phyloP scores from a whole-genome alignment of 805 yeast species.

The Hemisphaericaspora nanyangensis region DNA sequence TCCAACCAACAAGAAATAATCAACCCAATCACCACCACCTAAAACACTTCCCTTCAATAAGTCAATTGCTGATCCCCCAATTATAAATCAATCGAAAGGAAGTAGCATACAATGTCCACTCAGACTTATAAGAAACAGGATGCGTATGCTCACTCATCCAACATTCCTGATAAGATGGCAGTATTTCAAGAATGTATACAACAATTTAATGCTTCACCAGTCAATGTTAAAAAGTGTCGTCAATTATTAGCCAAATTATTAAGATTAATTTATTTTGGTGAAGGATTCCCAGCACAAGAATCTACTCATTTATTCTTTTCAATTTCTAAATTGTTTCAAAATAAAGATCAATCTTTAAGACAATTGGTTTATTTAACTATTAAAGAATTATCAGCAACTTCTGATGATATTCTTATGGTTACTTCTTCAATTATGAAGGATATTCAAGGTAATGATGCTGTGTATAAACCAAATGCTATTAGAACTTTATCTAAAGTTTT shows the following conservation, averaged over 20 bases:
- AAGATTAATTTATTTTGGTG: slow-evolving; percentile 81
- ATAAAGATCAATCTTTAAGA: slow-evolving; percentile 79
- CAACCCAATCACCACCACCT: too few species aligned
- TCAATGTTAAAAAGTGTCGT: slow-evolving; percentile 85
- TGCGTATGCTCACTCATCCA: slow-evolving; percentile 52
- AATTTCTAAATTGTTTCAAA: slow-evolving; percentile 91
- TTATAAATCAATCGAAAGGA: too few species aligned
- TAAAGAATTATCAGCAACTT: slow-evolving; percentile 79
- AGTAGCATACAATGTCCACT: slow-evolving; percentile 91
- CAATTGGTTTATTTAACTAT: slow-evolving; percentile 92
- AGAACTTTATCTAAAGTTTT: slow-evolving; percentile 86
- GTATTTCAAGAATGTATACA: slow-evolving; percentile 93
- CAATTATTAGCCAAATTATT: slow-evolving; percentile 74
- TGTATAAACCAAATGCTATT: slow-evolving; percentile 92
- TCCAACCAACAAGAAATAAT: too few species aligned
- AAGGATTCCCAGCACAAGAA: slow-evolving; percentile 80
- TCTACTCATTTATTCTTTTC: slow-evolving; percentile 92
- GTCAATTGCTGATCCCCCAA: too few species aligned
- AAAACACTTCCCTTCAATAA: too few species aligned
- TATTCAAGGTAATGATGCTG: slow-evolving; percentile 81
- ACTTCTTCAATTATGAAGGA: slow-evolving; percentile 98
- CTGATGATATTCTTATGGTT: slow-evolving; percentile 96
- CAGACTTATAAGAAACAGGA: slow-evolving; percentile 81
- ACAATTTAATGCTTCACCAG: slow-evolving; percentile 88
- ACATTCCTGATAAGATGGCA: slow-evolving; percentile 90